These are phyloP conservation scores for Beta lomatogona DNA, from an alignment of 179 eudicot genomes.

Conservation along the genomic window DNA sequence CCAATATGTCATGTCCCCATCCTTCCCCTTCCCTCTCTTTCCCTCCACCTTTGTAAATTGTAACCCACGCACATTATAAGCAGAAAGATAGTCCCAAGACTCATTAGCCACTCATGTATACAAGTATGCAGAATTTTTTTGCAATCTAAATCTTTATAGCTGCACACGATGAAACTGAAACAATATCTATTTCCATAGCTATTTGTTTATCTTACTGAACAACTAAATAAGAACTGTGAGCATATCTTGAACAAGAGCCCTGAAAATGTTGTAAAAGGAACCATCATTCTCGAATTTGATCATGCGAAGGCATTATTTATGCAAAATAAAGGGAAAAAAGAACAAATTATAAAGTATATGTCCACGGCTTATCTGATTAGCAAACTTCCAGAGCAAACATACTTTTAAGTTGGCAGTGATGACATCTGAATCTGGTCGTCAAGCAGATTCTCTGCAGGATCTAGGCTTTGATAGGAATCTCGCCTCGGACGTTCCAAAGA, in stretches of 20 bases:
- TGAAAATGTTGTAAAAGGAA: background rate
- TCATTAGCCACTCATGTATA: no score
- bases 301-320: background rate
- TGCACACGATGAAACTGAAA: background rate
- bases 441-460: conserved; percentile 58
- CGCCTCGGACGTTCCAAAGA: conserved; percentile 69
- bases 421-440: conserved; percentile 77
- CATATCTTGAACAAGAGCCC: background rate
- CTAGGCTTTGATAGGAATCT: conserved; percentile 58
- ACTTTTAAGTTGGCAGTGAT: conserved; percentile 71
- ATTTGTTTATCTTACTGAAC: background rate
- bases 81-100: no score
- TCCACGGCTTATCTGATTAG: conserved; percentile 8
- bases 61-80: no score
- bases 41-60: no score
- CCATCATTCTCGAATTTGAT: background rate
- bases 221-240: background rate
- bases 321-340: background rate
- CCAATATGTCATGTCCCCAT: no score
- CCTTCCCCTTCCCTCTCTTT: no score
- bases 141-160: background rate
- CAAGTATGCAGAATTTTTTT: background rate
- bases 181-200: background rate
- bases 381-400: conserved; percentile 24
- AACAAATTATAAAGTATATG: background rate